Evolutionary conservation across 495 filamentous ascomycete species (phyloP).

Genomic region (Aspergillus heteromorphus): DNA sequence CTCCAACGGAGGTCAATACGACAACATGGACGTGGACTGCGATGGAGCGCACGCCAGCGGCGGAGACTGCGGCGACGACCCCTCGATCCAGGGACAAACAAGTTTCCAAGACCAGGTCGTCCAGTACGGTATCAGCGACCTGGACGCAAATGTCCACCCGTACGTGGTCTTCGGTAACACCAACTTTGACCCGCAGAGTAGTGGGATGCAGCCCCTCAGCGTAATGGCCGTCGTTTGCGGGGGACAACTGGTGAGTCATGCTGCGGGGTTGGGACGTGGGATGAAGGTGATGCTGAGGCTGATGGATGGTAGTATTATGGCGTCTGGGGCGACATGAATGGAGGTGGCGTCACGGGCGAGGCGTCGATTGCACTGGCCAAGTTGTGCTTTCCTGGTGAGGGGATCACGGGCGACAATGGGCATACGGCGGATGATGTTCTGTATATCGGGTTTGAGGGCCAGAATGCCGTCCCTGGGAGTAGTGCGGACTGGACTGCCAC

Average conservation of each 20-base stretch:
- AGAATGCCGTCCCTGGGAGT: conserved; percentile 42
- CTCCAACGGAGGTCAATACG: conserved; percentile 18
- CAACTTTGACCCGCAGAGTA: conserved; percentile 46
- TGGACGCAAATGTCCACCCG: conserved; percentile 57
- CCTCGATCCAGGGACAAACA: conserved; percentile 48
- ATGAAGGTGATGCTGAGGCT: background rate
- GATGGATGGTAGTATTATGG: conserved; percentile 46
- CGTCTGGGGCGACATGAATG: conserved; percentile 65
- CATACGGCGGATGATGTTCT: conserved; percentile 46
- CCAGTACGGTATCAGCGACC: conserved; percentile 45
- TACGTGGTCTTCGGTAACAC: conserved; percentile 65
- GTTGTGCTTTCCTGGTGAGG: conserved; percentile 46
- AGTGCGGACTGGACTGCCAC: conserved; percentile 46
- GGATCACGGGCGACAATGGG: conserved; percentile 45
- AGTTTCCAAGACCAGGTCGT: conserved; percentile 46
- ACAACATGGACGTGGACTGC: conserved; percentile 63
- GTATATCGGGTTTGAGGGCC: conserved; percentile 51
- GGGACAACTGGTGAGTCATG: conserved; percentile 40
- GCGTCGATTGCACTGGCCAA: conserved; percentile 52
- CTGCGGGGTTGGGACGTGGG: background rate
- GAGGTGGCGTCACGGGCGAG: conserved; percentile 49
- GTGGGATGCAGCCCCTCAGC: conserved; percentile 54
- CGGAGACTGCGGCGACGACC: conserved; percentile 47
- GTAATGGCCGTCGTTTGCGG: conserved; percentile 60
- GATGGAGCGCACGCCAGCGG: conserved; percentile 49